Conservation (phyloP, 2,329 filamentous ascomycete species). For the Cladophialophora immunda region DNA sequence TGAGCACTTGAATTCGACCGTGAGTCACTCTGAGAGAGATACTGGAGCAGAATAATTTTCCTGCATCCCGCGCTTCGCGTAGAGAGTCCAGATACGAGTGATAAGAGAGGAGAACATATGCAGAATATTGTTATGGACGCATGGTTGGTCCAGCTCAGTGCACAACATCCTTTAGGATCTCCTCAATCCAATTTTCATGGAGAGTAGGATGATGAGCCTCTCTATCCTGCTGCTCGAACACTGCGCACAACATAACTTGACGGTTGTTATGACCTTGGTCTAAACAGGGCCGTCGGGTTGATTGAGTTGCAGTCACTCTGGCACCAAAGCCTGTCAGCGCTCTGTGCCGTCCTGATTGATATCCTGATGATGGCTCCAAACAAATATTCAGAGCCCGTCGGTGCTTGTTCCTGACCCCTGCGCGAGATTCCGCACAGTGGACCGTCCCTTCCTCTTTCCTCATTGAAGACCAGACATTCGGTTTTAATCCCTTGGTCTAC, state of each 20-base stretch:
- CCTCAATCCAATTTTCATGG: neutral
- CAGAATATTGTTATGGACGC: neutral
- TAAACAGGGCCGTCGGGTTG: neutral
- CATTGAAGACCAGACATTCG: constrained; percentile 2
- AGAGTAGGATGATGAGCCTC: neutral
- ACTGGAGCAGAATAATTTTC: neutral
- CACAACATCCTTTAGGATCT: neutral
- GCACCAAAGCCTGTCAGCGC: neutral
- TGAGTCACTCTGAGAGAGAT: neutral
- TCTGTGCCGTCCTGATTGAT: neutral
- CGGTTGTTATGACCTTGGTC: neutral
- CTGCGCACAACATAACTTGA: neutral
- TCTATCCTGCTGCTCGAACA: neutral
- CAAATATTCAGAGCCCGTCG: neutral
- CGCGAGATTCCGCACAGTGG: neutral
- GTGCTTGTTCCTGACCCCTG: neutral
- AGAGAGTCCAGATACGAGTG: neutral
- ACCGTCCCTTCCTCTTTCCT: neutral
- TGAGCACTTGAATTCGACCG: neutral
- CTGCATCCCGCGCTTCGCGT: neutral
- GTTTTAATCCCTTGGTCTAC: neutral
- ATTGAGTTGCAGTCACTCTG: neutral
- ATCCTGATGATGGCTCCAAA: constrained; percentile 12
- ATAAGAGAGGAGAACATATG: neutral
- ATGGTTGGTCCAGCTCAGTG: neutral